Evolutionary conservation across 352 stramenopile genomes (phyloP), one percentile per base, ranked within the genome.

Genomic region (Globisporangium radiosum): DNA sequence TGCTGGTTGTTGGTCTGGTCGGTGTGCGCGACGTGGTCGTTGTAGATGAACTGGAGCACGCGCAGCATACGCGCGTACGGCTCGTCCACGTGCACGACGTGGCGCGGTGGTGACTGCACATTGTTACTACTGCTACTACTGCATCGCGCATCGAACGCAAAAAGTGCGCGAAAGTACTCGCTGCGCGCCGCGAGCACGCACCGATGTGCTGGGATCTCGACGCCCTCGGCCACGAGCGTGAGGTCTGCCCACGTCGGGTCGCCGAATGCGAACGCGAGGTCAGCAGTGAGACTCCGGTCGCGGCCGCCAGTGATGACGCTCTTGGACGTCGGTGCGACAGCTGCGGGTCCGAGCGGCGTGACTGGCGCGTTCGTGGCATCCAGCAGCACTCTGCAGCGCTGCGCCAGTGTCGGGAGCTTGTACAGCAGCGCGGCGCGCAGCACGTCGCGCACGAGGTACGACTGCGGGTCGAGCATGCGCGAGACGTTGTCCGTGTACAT

Each of bases 31-130:
- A 81, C 56, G 9, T 73, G 70, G 38, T 88, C 81, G 60, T 76
- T 76, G 66, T 92, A 92, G 54, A 92, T 87, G 55, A 88, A 92
- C n/a, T 74, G 60, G 37, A 90, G 68, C 15, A 92, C 72, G 13
- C 78, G 77, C 0, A 75, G 58, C 59, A 88, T 75, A 44, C 59
- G 60, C 9, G 45, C 37, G 53, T 78, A 82, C 19, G 75, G 76
- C 17, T 88, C 77, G 47, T 92, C 77, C 19, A 90, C 79, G n/a
- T 64, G 58, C 1, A 92, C 44, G 38, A 72, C 59, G 10, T 25
- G 40, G 17, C 5, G 15, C 40, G 51, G 47, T 19, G 42, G 52
- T 11, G 9, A 43, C 33, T 39, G 17, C 7, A 14, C 19, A 39
- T 7, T 47, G 51, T 15, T 5, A 39, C 13, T 37, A 19, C 19